Base-by-base conservation (phyloP, 306 rosid species). In the Betula pendula region DNA sequence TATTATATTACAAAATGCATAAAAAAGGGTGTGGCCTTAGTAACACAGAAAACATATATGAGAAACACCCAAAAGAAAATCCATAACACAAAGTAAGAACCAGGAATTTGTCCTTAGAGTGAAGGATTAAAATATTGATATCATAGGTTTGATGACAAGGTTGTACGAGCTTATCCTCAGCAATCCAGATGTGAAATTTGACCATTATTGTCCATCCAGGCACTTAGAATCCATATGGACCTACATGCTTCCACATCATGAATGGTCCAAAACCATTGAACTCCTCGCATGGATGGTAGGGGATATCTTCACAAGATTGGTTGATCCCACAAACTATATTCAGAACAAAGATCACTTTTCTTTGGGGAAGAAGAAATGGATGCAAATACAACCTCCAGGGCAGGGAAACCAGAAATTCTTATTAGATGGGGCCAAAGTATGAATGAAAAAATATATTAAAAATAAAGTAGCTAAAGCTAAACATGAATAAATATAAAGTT, bases 91-190 rank as follows among this genome's bases (percentile, higher is more conserved):
- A 81, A 52, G 14, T 55, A 56, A 25, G 72, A 65, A 27, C 71
- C 65, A 35, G 65, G 31, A 65, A 71, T 20, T 65, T 75, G 44
- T 55, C 81, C n/a, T 4, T 53, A 66, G 33, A 79, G 9, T 14
- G 25, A 71, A 31, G 42, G 45, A 75, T 66, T 24, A 69, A n/a
- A n/a, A 14, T 24, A 44, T 24, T 42, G 55, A 68, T 3, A 22
- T 59, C 17, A 33, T 33, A 33, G 24, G 19, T 15, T 35, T 35
- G 3, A 33, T 63, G 17, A 63, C 13, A 16, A 33, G 45, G 15
- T 15, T 33, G 29, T 33, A n/a, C 6, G 24, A 33, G 47, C 25
- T 17, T 17, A 63, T 33, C 45, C 19, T 31, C 45, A 33, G 45
- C 24, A 10, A 63, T 63, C 25, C 15, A 33, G 19, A 35, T 17